Base-by-base conservation (phyloP, 257 asterid species). In the Fraxinus americana region DNA sequence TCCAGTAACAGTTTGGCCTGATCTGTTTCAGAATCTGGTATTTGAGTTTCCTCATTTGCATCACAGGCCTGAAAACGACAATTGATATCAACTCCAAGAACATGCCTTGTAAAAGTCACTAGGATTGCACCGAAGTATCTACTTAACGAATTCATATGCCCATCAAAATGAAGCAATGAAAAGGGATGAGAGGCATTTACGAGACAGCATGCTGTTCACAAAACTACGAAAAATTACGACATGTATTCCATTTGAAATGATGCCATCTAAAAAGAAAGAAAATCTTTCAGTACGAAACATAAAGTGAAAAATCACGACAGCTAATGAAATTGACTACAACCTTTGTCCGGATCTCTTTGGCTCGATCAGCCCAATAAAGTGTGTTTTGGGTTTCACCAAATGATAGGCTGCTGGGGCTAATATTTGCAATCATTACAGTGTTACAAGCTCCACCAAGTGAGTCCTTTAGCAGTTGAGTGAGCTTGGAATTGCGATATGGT, bases 301-400 rank as follows among this genome's bases (percentile, higher is more conserved):
- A 36, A 36, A 36, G 39, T 36, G 39, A 36, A 36, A 36, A 36
- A 7, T 52, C 23, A 5, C 21, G n/a, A 50, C n/a, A 50, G 59
- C 19, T 52, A 52, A 7, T 23, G 13, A 59, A 59, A 21, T 23
- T 21, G 29, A 59, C 32, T n/a, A n/a, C 16, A 8, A 89, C 92
- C 88, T 88, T 90, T 80, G 86, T 83, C n/a, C 89, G 82, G 75
- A 90, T 90, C 82, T 90, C 88, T 74, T 86, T 90, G n/a, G 94
- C 94, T 78, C 94, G 82, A 80, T 90, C 94, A 74, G 94, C 94
- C 94, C 94, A 90, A 71, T 88, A 91, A 72, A 90, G 92, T 38
- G 92, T 90, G 77, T 90, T 90, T 45, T 90, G 92, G 14, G 94
- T 90, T 83, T 88, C 94, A 32, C 90, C 86, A 71, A 90, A 83